Evolutionary conservation across 2,329 filamentous ascomycete species (phyloP).

Genomic region (Alternaria dauci): DNA sequence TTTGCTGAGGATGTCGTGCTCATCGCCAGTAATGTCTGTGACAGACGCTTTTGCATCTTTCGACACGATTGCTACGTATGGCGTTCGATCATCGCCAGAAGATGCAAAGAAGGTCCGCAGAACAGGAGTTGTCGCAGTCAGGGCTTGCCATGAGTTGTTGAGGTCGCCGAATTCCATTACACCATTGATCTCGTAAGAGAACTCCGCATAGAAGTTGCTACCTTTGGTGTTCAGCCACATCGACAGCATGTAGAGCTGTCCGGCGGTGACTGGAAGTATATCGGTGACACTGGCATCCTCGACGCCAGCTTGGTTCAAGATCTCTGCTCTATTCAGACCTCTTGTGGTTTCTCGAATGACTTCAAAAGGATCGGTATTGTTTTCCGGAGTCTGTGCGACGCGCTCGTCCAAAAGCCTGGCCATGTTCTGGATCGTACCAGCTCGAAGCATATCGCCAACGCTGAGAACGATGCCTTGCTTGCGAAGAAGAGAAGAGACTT

Average conservation of each 20-base stretch:
- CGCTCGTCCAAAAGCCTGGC: constrained; percentile 50
- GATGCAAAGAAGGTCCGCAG: constrained; percentile 73
- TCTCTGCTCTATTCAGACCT: constrained; percentile 49
- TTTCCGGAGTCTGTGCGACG: neutral
- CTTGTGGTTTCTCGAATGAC: constrained; percentile 38
- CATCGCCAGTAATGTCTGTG: constrained; percentile 29
- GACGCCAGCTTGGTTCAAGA: constrained; percentile 57
- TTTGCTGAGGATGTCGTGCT: constrained; percentile 14
- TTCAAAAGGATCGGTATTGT: constrained; percentile 1
- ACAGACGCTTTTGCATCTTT: constrained; percentile 51
- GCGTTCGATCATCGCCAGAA: constrained; percentile 56
- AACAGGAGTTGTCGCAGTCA: constrained; percentile 67
- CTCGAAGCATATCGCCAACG: constrained; percentile 75
- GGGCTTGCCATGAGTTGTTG: constrained; percentile 66
- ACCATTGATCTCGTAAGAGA: constrained; percentile 66
- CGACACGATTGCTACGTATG: constrained; percentile 71
- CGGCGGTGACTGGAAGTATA: constrained; percentile 74
- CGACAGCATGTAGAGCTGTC: constrained; percentile 82
- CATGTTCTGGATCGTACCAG: constrained; percentile 72
- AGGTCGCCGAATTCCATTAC: constrained; percentile 55
- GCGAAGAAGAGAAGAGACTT: constrained; percentile 75
- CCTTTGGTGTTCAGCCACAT: constrained; percentile 75
- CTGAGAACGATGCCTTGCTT: constrained; percentile 68
- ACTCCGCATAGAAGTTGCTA: constrained; percentile 75
- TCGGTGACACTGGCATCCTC: constrained; percentile 59